Base-by-base conservation (phyloP, 768 basidiomycete genomes). In the Leccinum variicolor region DNA sequence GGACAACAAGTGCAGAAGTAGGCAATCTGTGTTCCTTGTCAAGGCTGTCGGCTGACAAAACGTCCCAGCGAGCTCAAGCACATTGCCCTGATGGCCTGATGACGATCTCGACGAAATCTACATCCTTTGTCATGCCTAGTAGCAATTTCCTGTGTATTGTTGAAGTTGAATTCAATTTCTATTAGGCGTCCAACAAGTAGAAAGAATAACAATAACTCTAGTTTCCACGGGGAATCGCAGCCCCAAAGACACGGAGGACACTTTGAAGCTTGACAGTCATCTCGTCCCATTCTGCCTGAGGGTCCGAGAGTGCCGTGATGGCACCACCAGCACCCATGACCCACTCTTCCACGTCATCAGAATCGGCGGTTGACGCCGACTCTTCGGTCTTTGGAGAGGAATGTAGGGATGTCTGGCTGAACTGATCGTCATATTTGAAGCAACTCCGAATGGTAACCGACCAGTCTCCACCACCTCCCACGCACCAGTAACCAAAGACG, bases 391-490 rank as follows among this genome's bases (percentile, higher is more conserved):
- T 49, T 26, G 29, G 28, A n/a, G 57, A 51, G 31, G 60, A 62
- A 29, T 61, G 56, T 10, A 54, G 55, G 41, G 57, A 51, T 28
- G 52, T 60, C 45, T 47, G 60, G 36, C 17, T 58, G 55, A 60
- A 63, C 39, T 48, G 64, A 55, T 77, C 77, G 36, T 85, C 83
- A 62, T 84, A 79, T 67, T 87, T 90, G 81, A 92, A 90, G 71
- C 94, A 93, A 61, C 92, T 95, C 48, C 95, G 86, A 64, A 98
- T 98, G 29, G 88, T 89, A 23, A 98, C 94, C 15, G 92, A 90
- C 85, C 94, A 94, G 75, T 97, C 95, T 1, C 91, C 89, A 28
- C 85, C 83, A 1, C 94, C 94, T 41, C 92, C 85, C 25, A 93
- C 84, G 59, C 88, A 88, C 84, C 92, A 92, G 68, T 95, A 98